Base-by-base conservation (phyloP, 2,329 filamentous ascomycete species). In the Aspergillus intermedius region DNA sequence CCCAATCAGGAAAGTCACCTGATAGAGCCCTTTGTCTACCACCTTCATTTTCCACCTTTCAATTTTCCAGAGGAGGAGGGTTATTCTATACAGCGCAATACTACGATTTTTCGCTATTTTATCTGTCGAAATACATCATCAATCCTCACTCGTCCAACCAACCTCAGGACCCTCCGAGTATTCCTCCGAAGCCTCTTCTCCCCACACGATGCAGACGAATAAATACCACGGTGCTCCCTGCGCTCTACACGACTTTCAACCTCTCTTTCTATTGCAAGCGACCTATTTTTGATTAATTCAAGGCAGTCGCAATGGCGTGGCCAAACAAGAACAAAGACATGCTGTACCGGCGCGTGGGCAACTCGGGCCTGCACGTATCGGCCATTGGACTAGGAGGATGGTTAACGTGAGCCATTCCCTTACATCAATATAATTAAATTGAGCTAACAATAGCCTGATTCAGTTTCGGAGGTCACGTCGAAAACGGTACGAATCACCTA, bases 281-380 rank as follows among this genome's bases (percentile, higher is more conserved):
- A 25, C 35, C 7, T 23, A 10, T 7, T 21, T 40, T 6, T 4
- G 15, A 39, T 17, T 8, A 4, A 39, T 39, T 4, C 35, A 9
- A 39, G 10, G 9, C 9, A 15, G 17, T 15, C 47, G 21, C 45
- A 22, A 57, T 60, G 57, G 55, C 57, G 9, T 59, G 52, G 51
- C 54, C 56, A 4, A 60, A 59, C 47, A 59, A 60, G 46, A 61
- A 62, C 43, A 56, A 53, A 35, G 69, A 73, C 52, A 88, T 87
- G 85, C 75, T 84, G 59, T 88, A 88, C 67, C 81, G 85, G 53
- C 83, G 82, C 65, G 75, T 88, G 5, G 85, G 86, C 60, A 79
- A 79, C 44, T 86, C 84, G 8, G 86, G 86, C 47, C 77, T 89
- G 17, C 82, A 88, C 66, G 84, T 89, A 32, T 89, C 85, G 42